A percentile compares a stretch with the other conserved stretches of the same genome.
Conservation (phyloP, 2,329 filamentous ascomycete species). For the Diaporthe batatas region DNA sequence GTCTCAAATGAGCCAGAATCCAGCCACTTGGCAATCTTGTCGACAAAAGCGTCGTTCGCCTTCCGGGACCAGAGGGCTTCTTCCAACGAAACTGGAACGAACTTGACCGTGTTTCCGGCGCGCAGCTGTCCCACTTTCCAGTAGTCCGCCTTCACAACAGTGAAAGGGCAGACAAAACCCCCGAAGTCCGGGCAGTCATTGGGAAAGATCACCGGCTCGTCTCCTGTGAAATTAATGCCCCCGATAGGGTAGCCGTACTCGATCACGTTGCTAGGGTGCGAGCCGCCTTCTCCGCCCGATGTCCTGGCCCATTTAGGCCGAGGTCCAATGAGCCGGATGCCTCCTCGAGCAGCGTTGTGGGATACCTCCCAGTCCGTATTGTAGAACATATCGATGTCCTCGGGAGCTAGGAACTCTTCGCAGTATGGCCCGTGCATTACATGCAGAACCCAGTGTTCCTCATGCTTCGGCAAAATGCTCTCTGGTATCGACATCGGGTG, state of each 20-base stretch:
- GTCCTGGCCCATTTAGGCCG: constrained; percentile 69
- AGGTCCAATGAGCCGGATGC: constrained; percentile 71
- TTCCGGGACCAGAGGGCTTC: constrained; percentile 61
- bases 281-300: constrained; percentile 73
- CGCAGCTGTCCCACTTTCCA: constrained; percentile 75
- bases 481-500: constrained; percentile 55
- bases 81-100: constrained; percentile 63
- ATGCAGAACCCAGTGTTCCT: constrained; percentile 64
- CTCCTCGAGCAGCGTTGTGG: constrained; percentile 72
- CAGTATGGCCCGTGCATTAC: constrained; percentile 70
- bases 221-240: constrained; percentile 71
- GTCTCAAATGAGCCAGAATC: constrained; percentile 13
- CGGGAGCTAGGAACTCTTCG: constrained; percentile 62
- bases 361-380: constrained; percentile 69
- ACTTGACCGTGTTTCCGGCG: constrained; percentile 67
- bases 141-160: constrained; percentile 68
- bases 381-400: constrained; percentile 70
- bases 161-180: constrained; percentile 69
- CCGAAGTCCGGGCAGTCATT: constrained; percentile 72
- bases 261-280: constrained; percentile 71
- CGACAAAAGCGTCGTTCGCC: constrained; percentile 59
- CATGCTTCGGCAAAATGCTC: constrained; percentile 61
- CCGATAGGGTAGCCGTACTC: constrained; percentile 73
- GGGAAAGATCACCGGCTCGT: constrained; percentile 71
- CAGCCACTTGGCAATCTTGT: constrained; percentile 7